phyloP scores from a whole-genome alignment of 169 alveolate species.

The Miamiensis avidus region DNA sequence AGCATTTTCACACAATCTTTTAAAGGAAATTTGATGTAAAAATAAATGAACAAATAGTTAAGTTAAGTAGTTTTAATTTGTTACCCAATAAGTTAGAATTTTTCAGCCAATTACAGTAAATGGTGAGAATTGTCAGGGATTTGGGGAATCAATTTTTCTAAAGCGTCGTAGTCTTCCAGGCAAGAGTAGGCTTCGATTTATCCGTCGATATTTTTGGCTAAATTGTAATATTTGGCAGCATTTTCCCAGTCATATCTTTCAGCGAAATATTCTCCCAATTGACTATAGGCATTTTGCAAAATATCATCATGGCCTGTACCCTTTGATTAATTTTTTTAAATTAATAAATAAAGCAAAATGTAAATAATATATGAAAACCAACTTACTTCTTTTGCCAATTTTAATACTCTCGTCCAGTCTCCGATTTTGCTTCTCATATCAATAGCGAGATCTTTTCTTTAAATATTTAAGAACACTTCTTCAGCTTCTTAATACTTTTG shows the following conservation, averaged over 20 bases:
- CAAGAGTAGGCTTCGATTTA: slow-evolving; percentile 80
- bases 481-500: slow-evolving; percentile 91
- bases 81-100: slow-evolving; percentile 83
- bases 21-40: neutral
- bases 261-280: slow-evolving; percentile 86
- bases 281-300: slow-evolving; percentile 78
- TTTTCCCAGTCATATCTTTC: slow-evolving; percentile 84
- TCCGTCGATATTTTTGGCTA: slow-evolving; percentile 77
- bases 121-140: slow-evolving; percentile 80
- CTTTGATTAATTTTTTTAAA: no score
- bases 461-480: slow-evolving; percentile 80
- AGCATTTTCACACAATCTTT: slow-evolving; percentile 82
- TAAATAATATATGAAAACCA: slow-evolving; percentile 60
- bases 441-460: slow-evolving; percentile 89
- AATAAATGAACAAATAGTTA: no score
- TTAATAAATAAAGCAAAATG: neutral
- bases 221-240: slow-evolving; percentile 86
- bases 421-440: slow-evolving; percentile 88
- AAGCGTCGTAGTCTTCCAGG: slow-evolving; percentile 74
- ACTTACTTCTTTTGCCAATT: slow-evolving; percentile 74
- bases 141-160: slow-evolving; percentile 62
- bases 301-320: slow-evolving; percentile 9
- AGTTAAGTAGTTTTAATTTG: no score
- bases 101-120: slow-evolving; percentile 77
- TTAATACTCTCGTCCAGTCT: slow-evolving; percentile 90